Evolutionary conservation across 768 basidiomycete genomes (phyloP).

Genomic region (Lanmaoa rubissima): DNA sequence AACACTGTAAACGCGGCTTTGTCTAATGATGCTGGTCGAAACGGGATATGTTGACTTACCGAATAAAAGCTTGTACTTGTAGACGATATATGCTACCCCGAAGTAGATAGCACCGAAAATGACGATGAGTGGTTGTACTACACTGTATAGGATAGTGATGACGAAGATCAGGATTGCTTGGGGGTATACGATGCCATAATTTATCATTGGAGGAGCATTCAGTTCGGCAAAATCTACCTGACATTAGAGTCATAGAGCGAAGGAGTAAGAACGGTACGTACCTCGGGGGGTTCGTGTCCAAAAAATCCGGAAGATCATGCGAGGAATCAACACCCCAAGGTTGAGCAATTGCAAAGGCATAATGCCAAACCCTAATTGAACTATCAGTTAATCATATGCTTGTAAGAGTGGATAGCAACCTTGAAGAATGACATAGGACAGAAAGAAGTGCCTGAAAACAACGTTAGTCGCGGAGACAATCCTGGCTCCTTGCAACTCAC

Average conservation of each 20-base stretch:
- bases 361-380: conserved; percentile 69
- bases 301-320: conserved; percentile 70
- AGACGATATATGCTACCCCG: conserved; percentile 92
- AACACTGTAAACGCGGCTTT: conserved; percentile 59
- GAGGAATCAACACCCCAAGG: conserved; percentile 82
- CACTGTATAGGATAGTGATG: conserved; percentile 91
- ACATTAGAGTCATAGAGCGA: neutral
- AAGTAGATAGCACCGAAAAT: conserved; percentile 97
- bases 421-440: conserved; percentile 84
- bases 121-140: conserved; percentile 92
- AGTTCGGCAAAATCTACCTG: conserved; percentile 86
- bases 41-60: conserved; percentile 48
- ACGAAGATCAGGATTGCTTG: conserved; percentile 96
- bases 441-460: conserved; percentile 66
- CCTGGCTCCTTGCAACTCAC: conserved; percentile 29
- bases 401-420: conserved; percentile 37
- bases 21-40: neutral
- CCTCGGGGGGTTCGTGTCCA: conserved; percentile 90
- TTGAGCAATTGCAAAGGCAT: conserved; percentile 97
- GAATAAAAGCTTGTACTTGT: conserved; percentile 97
- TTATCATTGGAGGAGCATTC: conserved; percentile 97
- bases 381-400: conserved; percentile 2
- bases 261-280: conserved; percentile 27
- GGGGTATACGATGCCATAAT: conserved; percentile 96
- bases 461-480: conserved; percentile 12